phyloP scores from a whole-genome alignment of 2,329 filamentous ascomycete genomes.

The Exophiala viscosa region DNA sequence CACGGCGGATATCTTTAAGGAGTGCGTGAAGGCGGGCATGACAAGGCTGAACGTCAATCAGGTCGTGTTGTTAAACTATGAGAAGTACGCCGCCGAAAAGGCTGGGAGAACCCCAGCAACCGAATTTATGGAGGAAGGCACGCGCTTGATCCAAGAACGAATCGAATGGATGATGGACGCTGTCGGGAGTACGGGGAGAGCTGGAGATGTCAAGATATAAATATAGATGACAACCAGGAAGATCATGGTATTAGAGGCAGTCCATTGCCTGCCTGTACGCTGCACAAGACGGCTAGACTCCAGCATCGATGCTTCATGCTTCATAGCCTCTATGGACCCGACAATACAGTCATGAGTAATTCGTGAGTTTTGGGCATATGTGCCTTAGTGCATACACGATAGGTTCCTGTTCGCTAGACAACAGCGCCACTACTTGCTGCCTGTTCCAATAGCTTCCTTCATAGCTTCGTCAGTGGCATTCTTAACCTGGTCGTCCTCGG shows the following conservation, averaged over 20 bases:
- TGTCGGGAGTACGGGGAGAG: conserved; percentile 39
- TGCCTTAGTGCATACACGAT: not conserved
- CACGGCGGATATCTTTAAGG: conserved; percentile 51
- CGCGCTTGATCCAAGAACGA: conserved; percentile 52
- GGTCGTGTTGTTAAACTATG: conserved; percentile 45
- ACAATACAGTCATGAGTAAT: too few species aligned
- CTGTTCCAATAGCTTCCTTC: conserved; percentile 31
- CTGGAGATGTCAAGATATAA: conserved; percentile 22
- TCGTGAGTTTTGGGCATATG: too few species aligned
- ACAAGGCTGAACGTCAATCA: conserved; percentile 60
- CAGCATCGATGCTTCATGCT: too few species aligned
- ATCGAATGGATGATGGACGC: conserved; percentile 57
- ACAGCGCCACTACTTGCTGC: conserved; percentile 10
- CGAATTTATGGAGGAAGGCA: conserved; percentile 53
- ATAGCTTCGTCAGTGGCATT: conserved; percentile 56
- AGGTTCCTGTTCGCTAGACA: too few species aligned
- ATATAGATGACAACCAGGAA: not conserved
- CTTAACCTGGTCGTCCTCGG: conserved; percentile 55
- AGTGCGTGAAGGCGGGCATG: conserved; percentile 54
- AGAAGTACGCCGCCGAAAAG: conserved; percentile 48
- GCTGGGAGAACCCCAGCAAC: conserved; percentile 53
- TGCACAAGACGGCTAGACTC: too few species aligned
- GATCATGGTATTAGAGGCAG: not conserved
- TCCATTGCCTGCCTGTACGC: too few species aligned
- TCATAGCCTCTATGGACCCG: too few species aligned